These are phyloP conservation scores for Sicyos baderoa DNA, from an alignment of 306 rosid species.

Conservation along the genomic window DNA sequence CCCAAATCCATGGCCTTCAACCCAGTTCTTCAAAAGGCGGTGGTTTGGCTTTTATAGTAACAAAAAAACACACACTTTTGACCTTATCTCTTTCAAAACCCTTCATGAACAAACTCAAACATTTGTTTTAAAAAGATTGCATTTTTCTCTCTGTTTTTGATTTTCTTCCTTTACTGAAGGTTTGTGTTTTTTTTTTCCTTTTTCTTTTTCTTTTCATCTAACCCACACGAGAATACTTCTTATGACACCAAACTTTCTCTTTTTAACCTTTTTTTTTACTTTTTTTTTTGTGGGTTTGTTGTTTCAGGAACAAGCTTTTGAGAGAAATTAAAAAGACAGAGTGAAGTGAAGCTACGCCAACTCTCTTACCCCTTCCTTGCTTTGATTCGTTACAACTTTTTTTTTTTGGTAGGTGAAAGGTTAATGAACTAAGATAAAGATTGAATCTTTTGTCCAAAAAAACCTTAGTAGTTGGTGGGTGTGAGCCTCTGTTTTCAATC, in stretches of 20 bases:
- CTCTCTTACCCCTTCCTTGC: too few relatives aligned
- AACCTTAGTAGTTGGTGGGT: too few relatives aligned
- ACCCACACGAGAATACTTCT: slow-evolving; percentile 76
- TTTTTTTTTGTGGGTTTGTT: slow-evolving; percentile 24
- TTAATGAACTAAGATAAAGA: slow-evolving; percentile 24
- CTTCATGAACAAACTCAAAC: too few relatives aligned
- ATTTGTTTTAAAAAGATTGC: neutral
- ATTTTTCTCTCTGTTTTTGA: slow-evolving; percentile 5
- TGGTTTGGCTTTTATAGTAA: slow-evolving; percentile 48
- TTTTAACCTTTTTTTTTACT: slow-evolving; percentile 33
- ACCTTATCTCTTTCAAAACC: too few relatives aligned
- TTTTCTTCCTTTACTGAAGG: neutral
- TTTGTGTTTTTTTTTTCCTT: slow-evolving; percentile 10
- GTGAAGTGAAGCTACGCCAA: neutral
- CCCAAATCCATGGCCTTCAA: neutral
- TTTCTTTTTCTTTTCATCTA: slow-evolving; percentile 51
- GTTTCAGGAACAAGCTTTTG: slow-evolving; percentile 82
- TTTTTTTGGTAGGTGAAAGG: slow-evolving; percentile 49
- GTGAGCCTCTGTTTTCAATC: too few relatives aligned
- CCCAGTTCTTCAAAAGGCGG: slow-evolving; percentile 30
- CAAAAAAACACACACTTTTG: neutral
- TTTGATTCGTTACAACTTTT: neutral
- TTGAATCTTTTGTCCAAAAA: too few relatives aligned
- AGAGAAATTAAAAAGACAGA: slow-evolving; percentile 35
- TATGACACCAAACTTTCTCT: slow-evolving; percentile 41